A percentile compares a stretch with the other conserved stretches of the same genome.
Evolutionary conservation across 2,329 filamentous ascomycete genomes (phyloP).

Genomic region (Claviceps pazoutovae): DNA sequence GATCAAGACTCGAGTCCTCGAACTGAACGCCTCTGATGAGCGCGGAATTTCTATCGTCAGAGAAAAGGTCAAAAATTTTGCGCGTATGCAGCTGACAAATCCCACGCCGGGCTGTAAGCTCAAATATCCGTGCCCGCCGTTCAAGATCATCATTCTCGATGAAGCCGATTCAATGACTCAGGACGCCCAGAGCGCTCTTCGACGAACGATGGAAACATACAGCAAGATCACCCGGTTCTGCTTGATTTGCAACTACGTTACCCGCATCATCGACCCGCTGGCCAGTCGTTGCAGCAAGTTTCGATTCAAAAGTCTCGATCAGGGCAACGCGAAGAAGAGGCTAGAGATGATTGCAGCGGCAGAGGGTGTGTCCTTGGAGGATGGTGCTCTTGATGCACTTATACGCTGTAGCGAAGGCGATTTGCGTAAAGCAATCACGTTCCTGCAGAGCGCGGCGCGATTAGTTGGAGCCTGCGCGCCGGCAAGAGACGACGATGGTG

Average conservation of each 20-base stretch:
- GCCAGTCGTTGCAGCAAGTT: slow-evolving; percentile 93
- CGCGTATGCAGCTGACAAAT: slow-evolving; percentile 83
- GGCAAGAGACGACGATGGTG: slow-evolving; percentile 34
- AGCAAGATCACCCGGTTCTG: slow-evolving; percentile 94
- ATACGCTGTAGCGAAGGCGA: slow-evolving; percentile 88
- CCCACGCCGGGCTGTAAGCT: slow-evolving; percentile 54
- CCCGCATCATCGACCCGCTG: slow-evolving; percentile 90
- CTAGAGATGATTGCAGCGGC: slow-evolving; percentile 69
- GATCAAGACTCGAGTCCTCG: slow-evolving; percentile 86
- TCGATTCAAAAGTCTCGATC: slow-evolving; percentile 89
- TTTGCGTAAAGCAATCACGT: slow-evolving; percentile 90
- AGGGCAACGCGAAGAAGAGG: slow-evolving; percentile 65
- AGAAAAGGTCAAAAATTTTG: slow-evolving; percentile 97
- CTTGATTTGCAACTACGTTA: slow-evolving; percentile 97
- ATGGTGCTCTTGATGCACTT: slow-evolving; percentile 69
- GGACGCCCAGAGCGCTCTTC: slow-evolving; percentile 83
- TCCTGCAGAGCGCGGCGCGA: slow-evolving; percentile 83
- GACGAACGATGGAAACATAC: slow-evolving; percentile 97
- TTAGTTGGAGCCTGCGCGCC: slow-evolving; percentile 56
- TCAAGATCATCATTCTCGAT: slow-evolving; percentile 97
- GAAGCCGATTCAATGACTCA: slow-evolving; percentile 99
- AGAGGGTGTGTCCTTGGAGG: slow-evolving; percentile 63
- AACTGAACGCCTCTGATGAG: slow-evolving; percentile 98
- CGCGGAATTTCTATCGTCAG: slow-evolving; percentile 94
- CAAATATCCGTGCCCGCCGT: slow-evolving; percentile 84